Conservation (phyloP, 2,329 filamentous ascomycete species). For the Colletotrichum sidae region DNA sequence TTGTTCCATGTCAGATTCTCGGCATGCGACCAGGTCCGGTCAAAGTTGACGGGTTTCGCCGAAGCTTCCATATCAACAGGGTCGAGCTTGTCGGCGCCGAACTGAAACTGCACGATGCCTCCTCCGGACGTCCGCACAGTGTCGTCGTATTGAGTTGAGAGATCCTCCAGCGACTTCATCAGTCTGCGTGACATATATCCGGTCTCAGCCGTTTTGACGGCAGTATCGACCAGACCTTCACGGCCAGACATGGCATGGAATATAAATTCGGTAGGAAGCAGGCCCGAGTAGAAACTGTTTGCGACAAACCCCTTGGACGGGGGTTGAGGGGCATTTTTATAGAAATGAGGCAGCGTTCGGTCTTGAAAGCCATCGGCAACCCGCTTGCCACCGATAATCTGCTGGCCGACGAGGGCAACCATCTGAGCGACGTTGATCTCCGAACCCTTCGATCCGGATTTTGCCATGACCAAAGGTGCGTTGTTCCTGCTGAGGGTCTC, state of each 20-base stretch:
- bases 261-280: constrained; percentile 91
- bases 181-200: constrained; percentile 98
- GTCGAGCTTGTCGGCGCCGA: constrained; percentile 94
- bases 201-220: constrained; percentile 98
- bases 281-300: constrained; percentile 96
- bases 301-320: constrained; percentile 95
- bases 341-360: constrained; percentile 92
- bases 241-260: constrained; percentile 99
- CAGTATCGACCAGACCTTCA: constrained; percentile 98
- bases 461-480: constrained; percentile 95
- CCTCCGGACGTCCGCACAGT: constrained; percentile 93
- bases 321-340: constrained; percentile 92
- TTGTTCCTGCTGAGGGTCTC: constrained; percentile 91
- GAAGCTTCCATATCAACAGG: constrained; percentile 98
- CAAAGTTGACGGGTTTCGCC: constrained; percentile 91
- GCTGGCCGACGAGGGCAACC: constrained; percentile 96
- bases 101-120: constrained; percentile 95
- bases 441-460: constrained; percentile 95
- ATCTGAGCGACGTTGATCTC: constrained; percentile 99
- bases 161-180: constrained; percentile 97
- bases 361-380: constrained; percentile 97
- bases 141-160: constrained; percentile 93
- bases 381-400: constrained; percentile 94
- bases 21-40: constrained; percentile 87
- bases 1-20: constrained; percentile 84